Evolutionary conservation across 1,284 basidiomycete species (phyloP).

Genomic region (Pholiota adiposa): DNA sequence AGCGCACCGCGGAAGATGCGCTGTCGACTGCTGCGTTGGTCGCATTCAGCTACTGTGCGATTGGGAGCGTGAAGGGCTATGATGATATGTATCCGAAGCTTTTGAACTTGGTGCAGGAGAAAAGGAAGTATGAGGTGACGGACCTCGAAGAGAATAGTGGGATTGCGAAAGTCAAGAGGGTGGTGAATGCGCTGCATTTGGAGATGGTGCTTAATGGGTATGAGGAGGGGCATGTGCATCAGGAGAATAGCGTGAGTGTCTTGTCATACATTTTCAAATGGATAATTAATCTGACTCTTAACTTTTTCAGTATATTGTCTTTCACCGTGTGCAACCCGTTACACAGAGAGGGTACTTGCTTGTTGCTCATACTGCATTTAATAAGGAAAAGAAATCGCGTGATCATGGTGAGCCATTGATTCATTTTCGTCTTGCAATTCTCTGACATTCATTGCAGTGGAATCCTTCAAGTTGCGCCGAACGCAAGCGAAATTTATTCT

Average conservation of each 20-base stretch:
- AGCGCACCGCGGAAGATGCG: constrained; percentile 90
- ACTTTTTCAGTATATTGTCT: constrained; percentile 77
- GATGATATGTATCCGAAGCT: constrained; percentile 96
- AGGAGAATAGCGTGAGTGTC: constrained; percentile 85
- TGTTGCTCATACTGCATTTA: constrained; percentile 89
- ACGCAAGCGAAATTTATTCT: constrained; percentile 81
- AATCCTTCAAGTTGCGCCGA: constrained; percentile 81
- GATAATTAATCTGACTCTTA: constrained; percentile 3
- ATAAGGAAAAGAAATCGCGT: constrained; percentile 77
- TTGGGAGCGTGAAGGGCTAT: constrained; percentile 94
- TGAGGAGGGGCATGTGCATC: constrained; percentile 92
- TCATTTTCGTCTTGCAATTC: constrained; percentile 1
- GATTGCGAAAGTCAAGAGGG: constrained; percentile 81
- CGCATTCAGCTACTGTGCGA: constrained; percentile 84
- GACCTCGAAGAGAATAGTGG: constrained; percentile 60
- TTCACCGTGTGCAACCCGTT: constrained; percentile 89
- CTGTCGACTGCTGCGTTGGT: constrained; percentile 90
- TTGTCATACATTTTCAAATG: constrained; percentile 10
- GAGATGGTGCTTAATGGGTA: constrained; percentile 88
- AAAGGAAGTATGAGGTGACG: constrained; percentile 73
- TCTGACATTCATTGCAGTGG: constrained; percentile 51
- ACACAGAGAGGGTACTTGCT: constrained; percentile 92
- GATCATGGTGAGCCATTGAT: constrained; percentile 61
- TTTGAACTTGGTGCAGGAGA: constrained; percentile 85
- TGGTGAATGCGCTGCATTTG: constrained; percentile 85